A percentile compares a stretch with the other conserved stretches of the same genome.
Evolutionary conservation across 2,329 filamentous ascomycete genomes (phyloP).

Genomic region (Scedosporium dehoogii): DNA sequence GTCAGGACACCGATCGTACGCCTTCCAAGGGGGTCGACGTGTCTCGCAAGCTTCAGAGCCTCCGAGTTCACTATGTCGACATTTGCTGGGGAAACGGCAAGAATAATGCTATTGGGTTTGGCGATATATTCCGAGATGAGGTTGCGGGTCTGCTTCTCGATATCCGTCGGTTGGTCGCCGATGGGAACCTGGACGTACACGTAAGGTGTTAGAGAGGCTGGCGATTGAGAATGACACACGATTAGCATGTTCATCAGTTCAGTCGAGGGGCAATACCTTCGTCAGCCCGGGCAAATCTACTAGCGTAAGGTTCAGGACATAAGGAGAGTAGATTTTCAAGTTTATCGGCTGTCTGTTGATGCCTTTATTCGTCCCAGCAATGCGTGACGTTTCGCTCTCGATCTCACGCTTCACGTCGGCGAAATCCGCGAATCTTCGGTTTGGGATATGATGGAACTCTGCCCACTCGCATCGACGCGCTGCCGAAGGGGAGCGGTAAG

Average conservation of each 20-base stretch:
- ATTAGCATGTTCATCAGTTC: neutral
- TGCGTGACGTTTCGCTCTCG: slow-evolving; percentile 89
- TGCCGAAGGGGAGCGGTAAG: slow-evolving; percentile 69
- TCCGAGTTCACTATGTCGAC: slow-evolving; percentile 98
- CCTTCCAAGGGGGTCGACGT: slow-evolving; percentile 90
- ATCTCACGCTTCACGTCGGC: slow-evolving; percentile 91
- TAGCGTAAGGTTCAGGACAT: slow-evolving; percentile 90
- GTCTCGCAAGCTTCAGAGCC: slow-evolving; percentile 87
- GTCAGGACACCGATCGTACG: slow-evolving; percentile 95
- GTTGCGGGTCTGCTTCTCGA: slow-evolving; percentile 95
- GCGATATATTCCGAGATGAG: slow-evolving; percentile 97
- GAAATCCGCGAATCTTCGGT: slow-evolving; percentile 84
- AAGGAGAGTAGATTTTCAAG: slow-evolving; percentile 94
- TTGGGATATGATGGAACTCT: slow-evolving; percentile 92
- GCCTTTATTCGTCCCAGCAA: slow-evolving; percentile 90
- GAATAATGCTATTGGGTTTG: slow-evolving; percentile 95
- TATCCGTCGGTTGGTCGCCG: slow-evolving; percentile 92
- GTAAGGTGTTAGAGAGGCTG: slow-evolving; percentile 8
- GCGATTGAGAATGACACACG: no score
- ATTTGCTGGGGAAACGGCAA: slow-evolving; percentile 94
- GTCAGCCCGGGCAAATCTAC: slow-evolving; percentile 94
- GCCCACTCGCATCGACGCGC: slow-evolving; percentile 66
- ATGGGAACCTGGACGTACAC: slow-evolving; percentile 64
- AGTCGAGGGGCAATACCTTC: slow-evolving; percentile 48
- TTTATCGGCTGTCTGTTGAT: slow-evolving; percentile 98